Evolutionary conservation across 176 grass and related monocot genomes (phyloP).

Genomic region (Melocanna baccifera): DNA sequence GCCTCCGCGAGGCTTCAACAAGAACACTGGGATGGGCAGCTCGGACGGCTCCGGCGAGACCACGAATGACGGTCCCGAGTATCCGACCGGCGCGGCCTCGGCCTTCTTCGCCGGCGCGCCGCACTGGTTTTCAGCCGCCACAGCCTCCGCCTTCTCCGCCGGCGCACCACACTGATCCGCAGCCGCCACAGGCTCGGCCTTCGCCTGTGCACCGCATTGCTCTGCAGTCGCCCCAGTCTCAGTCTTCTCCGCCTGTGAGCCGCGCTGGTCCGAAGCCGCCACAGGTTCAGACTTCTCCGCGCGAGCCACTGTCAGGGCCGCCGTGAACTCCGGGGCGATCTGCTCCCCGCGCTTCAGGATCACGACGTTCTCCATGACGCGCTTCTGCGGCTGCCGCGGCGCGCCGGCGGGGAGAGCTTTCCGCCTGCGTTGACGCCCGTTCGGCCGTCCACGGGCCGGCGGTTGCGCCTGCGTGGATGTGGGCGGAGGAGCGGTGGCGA

Average conservation of each 20-base stretch:
- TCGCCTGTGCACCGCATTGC: neutral
- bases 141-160: neutral
- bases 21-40: conserved; percentile 1
- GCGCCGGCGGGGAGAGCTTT: too few relatives aligned
- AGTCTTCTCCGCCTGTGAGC: neutral
- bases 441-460: too few relatives aligned
- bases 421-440: too few relatives aligned
- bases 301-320: too few relatives aligned
- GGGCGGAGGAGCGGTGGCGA: too few relatives aligned
- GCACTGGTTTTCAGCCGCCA: neutral
- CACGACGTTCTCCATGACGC: too few relatives aligned
- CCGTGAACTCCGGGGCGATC: too few relatives aligned
- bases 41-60: neutral
- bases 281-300: too few relatives aligned
- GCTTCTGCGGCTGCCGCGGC: too few relatives aligned
- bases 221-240: neutral
- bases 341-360: too few relatives aligned
- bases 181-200: neutral
- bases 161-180: too few relatives aligned
- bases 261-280: neutral
- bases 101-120: neutral
- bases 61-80: neutral
- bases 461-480: too few relatives aligned
- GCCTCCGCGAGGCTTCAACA: neutral
- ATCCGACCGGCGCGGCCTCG: neutral